Evolutionary conservation across 257 asterid genomes (phyloP).

Genomic region (Thymus quinquecostatus): DNA sequence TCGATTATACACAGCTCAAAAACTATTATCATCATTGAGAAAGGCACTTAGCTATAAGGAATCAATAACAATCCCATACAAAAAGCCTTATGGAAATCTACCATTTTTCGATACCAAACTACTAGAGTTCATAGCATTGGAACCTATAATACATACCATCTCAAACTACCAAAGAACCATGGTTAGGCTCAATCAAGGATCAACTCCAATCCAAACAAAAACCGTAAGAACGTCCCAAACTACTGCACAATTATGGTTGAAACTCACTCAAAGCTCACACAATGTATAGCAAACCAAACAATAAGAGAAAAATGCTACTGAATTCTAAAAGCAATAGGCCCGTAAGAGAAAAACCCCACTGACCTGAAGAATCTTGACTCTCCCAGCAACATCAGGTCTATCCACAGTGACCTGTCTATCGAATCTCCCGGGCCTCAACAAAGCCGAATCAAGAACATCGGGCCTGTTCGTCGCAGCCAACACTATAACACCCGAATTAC

Average conservation of each 20-base stretch:
- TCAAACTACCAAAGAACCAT: background rate
- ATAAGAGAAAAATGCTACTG: background rate
- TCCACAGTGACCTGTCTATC: slow-evolving; percentile 96
- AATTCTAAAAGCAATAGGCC: background rate
- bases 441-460: slow-evolving; percentile 94
- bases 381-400: slow-evolving; percentile 97
- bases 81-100: background rate
- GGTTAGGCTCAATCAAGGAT: no score
- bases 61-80: background rate
- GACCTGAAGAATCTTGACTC: slow-evolving; percentile 95
- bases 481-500: slow-evolving; percentile 91
- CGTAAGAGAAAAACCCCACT: slow-evolving; percentile 26
- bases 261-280: background rate
- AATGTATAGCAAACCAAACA: background rate
- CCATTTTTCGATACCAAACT: background rate
- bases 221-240: background rate
- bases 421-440: slow-evolving; percentile 96
- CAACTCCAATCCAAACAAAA: background rate
- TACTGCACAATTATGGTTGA: background rate
- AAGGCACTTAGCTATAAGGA: background rate
- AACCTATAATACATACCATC: background rate
- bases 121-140: background rate
- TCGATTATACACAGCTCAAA: background rate
- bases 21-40: background rate
- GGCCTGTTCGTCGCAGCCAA: slow-evolving; percentile 96